Percentiles rank a stretch among this genome's conserved stretches.
Conservation (phyloP, 75 land plant species). For the Selaginella tamariscina region DNA sequence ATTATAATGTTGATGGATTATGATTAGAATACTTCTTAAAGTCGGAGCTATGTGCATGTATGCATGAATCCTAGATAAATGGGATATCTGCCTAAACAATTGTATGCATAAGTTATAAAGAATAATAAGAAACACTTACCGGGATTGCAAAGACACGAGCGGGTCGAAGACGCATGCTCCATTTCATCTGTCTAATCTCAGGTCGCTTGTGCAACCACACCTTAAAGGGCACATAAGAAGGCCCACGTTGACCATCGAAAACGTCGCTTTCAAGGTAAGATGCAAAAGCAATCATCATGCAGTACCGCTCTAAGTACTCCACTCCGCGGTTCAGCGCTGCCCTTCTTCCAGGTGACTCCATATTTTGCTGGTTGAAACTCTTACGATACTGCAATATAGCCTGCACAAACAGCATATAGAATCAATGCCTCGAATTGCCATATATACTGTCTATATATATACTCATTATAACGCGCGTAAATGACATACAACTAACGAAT, state of each 20-base stretch:
- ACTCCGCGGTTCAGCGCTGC: constrained; percentile 88
- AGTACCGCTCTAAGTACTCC: constrained; percentile 92
- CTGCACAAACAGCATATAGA: too few relatives aligned
- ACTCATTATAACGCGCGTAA: too few relatives aligned
- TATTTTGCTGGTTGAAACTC: constrained; percentile 78
- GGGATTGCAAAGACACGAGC: constrained; percentile 74
- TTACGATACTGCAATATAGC: constrained; percentile 81
- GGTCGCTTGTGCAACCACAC: constrained; percentile 74
- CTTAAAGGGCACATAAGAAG: constrained; percentile 52
- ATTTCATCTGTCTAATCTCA: constrained; percentile 92
- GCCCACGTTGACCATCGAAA: constrained; percentile 76
- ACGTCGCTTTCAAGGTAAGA: constrained; percentile 90
- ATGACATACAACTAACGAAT: too few relatives aligned
- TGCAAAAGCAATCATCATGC: constrained; percentile 82
- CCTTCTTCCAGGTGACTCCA: constrained; percentile 70
- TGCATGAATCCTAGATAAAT: too few relatives aligned
- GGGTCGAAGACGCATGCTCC: constrained; percentile 89
- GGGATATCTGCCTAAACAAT: too few relatives aligned
- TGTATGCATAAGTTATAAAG: neutral
- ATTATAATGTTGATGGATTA: too few relatives aligned
- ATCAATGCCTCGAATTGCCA: too few relatives aligned
- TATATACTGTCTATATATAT: too few relatives aligned
- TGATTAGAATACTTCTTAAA: too few relatives aligned
- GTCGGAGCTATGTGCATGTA: too few relatives aligned
- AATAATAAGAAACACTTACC: constrained; percentile 28